Conservation (phyloP, 257 asterid species). For the Thymus quinquecostatus region DNA sequence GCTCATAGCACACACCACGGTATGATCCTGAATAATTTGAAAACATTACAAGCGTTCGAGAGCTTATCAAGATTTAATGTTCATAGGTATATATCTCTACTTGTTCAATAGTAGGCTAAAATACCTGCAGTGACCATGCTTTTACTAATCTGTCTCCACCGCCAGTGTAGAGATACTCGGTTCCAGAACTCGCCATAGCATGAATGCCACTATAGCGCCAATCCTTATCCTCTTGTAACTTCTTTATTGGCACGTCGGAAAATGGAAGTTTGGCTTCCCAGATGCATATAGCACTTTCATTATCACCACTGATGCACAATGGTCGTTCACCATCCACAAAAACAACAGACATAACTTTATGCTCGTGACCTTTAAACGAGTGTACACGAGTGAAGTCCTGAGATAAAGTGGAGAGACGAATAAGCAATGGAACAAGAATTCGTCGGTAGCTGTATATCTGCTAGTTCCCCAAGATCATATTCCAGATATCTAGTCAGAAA, state of each 20-base stretch:
- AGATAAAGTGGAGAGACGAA: slow-evolving; percentile 29
- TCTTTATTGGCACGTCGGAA: slow-evolving; percentile 50
- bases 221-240: slow-evolving; percentile 74
- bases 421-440: not conserved
- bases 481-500: not conserved
- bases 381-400: slow-evolving; percentile 78
- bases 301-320: slow-evolving; percentile 86
- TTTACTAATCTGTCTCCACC: slow-evolving; percentile 87
- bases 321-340: slow-evolving; percentile 69
- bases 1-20: slow-evolving; percentile 59
- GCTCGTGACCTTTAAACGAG: slow-evolving; percentile 86
- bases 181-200: slow-evolving; percentile 75
- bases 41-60: not conserved
- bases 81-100: slow-evolving; percentile 7
- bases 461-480: not conserved
- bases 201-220: slow-evolving; percentile 99
- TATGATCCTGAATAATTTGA: slow-evolving; percentile 58
- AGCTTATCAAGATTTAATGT: slow-evolving; percentile 23
- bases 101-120: slow-evolving; percentile 16
- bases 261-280: slow-evolving; percentile 76
- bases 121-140: slow-evolving; percentile 93
- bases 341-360: slow-evolving; percentile 69
- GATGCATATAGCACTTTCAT: slow-evolving; percentile 77
- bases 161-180: slow-evolving; percentile 74
- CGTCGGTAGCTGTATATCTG: not conserved